Conservation (phyloP, 495 filamentous ascomycete genomes). For the Delitschia confertaspora region DNA sequence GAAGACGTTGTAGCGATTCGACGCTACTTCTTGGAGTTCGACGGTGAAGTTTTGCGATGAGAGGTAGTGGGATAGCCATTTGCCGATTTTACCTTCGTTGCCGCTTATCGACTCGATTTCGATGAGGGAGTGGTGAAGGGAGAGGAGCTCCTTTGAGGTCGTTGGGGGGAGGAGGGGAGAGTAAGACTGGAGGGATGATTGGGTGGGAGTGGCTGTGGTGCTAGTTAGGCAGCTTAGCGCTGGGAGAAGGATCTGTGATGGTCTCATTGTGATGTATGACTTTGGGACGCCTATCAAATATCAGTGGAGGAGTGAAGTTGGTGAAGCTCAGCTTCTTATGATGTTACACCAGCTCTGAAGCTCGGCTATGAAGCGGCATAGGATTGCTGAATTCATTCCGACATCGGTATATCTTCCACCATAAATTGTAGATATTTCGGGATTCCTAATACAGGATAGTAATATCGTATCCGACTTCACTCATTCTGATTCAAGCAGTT, state of each 20-base stretch:
- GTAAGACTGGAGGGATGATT: neutral
- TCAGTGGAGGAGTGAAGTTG: too few relatives aligned
- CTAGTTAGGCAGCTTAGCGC: neutral
- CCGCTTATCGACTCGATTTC: slow-evolving; percentile 66
- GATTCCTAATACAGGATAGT: too few relatives aligned
- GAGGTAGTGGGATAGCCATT: slow-evolving; percentile 62
- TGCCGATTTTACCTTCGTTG: slow-evolving; percentile 59
- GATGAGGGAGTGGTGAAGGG: slow-evolving; percentile 68
- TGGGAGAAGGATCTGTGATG: neutral
- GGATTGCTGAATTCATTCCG: too few relatives aligned
- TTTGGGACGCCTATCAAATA: too few relatives aligned
- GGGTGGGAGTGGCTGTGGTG: neutral
- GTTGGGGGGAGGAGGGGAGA: slow-evolving; percentile 9
- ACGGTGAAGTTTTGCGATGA: slow-evolving; percentile 50
- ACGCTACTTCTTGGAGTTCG: slow-evolving; percentile 46
- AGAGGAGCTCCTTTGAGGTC: slow-evolving; percentile 46
- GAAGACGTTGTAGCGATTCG: slow-evolving; percentile 64
- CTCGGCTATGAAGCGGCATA: too few relatives aligned
- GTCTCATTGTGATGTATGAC: too few relatives aligned
- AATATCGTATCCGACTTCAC: too few relatives aligned
- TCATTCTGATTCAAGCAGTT: too few relatives aligned
- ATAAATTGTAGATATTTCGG: too few relatives aligned
- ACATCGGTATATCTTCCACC: too few relatives aligned
- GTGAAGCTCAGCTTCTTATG: too few relatives aligned
- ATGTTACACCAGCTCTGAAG: too few relatives aligned